Percentiles rank a stretch among this genome's conserved stretches.
These are phyloP conservation scores for Ramaria rubella DNA, from an alignment of 768 basidiomycete species.

Conservation along the genomic window DNA sequence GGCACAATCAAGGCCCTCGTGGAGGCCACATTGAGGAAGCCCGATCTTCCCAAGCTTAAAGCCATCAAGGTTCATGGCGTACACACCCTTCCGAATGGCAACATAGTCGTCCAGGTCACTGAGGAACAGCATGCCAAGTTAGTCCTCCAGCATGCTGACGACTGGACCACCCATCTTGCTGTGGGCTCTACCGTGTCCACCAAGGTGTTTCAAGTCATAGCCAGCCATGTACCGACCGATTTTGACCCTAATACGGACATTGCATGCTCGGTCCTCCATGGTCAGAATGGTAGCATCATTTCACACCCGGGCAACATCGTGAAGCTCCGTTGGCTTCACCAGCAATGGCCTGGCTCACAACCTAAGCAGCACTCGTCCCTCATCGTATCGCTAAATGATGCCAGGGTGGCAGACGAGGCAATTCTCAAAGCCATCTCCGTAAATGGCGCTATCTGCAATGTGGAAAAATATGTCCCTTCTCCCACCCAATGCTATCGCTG, in stretches of 20 bases:
- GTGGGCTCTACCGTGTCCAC: background rate
- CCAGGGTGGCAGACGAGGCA: background rate
- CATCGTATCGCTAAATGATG: background rate
- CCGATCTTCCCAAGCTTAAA: background rate
- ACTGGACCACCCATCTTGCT: background rate
- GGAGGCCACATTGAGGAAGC: background rate
- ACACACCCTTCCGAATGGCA: background rate
- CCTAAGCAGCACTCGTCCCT: background rate
- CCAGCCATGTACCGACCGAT: background rate
- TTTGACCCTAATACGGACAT: background rate
- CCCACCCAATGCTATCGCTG: constrained; percentile 1
- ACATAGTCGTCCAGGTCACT: background rate
- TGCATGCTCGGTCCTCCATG: background rate
- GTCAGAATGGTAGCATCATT: background rate
- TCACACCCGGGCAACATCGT: background rate
- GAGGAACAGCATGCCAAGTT: background rate
- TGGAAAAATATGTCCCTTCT: background rate
- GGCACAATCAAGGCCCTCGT: background rate
- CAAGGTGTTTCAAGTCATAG: background rate
- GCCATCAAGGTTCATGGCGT: background rate
- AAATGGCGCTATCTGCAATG: background rate
- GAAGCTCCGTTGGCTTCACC: background rate
- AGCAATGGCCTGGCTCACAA: background rate
- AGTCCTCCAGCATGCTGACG: background rate
- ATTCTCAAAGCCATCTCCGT: background rate